These are phyloP conservation scores for Thielaviopsis euricoi DNA, from an alignment of 2,329 filamentous ascomycete genomes.

Conservation along the genomic window DNA sequence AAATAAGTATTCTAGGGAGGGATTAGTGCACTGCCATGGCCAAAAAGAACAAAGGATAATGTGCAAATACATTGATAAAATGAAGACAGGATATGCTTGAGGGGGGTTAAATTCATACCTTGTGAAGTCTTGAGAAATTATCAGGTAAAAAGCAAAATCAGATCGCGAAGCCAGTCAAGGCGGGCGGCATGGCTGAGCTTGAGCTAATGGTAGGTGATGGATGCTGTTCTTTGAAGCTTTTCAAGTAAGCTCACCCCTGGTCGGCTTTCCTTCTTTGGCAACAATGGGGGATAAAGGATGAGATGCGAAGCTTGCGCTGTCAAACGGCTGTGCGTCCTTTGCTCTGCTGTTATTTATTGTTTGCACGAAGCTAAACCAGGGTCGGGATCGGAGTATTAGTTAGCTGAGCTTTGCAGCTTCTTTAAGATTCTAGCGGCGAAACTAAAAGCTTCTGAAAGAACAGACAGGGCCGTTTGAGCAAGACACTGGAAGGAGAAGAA, in stretches of 20 bases:
- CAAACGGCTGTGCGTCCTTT: neutral
- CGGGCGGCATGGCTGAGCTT: no score
- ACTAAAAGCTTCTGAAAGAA: neutral
- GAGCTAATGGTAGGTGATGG: neutral
- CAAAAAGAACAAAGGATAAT: constrained; percentile 11
- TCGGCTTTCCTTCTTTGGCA: neutral
- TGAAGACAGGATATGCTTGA: neutral
- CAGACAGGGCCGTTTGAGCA: neutral
- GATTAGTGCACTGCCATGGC: constrained; percentile 5
- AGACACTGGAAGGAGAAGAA: neutral
- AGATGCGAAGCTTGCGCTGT: neutral
- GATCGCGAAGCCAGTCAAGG: neutral
- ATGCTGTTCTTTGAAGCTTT: neutral
- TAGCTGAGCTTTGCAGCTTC: neutral
- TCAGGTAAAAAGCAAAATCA: neutral
- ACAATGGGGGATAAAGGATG: neutral
- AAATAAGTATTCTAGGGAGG: neutral
- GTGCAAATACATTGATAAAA: neutral
- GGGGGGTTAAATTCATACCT: neutral
- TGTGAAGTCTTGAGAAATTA: neutral
- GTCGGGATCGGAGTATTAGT: neutral
- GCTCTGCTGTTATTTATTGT: neutral
- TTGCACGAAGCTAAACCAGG: neutral
- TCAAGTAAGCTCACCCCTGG: neutral
- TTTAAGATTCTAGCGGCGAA: neutral